A percentile compares a stretch with the other conserved stretches of the same genome.
Evolutionary conservation across 202 grass and related monocot species (phyloP).

Genomic region (Eragrostis tef): DNA sequence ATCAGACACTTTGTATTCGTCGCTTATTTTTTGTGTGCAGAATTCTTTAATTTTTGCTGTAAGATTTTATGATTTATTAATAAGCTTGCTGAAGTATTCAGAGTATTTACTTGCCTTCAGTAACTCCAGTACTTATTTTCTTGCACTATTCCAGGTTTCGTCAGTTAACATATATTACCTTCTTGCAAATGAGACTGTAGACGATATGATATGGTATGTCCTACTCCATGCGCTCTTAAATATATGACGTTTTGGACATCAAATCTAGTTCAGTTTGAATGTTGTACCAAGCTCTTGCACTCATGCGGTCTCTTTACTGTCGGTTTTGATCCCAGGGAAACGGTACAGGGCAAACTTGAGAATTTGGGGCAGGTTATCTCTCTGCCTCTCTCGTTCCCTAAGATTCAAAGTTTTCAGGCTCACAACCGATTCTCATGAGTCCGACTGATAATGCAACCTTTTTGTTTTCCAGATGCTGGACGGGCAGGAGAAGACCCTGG

Average conservation of each 20-base stretch:
- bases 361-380: slow-evolving; percentile 79
- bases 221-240: neutral
- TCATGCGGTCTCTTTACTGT: neutral
- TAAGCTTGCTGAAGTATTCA: neutral
- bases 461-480: slow-evolving; percentile 62
- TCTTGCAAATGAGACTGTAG: slow-evolving; percentile 77
- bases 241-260: too few relatives aligned
- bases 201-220: slow-evolving; percentile 94
- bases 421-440: neutral
- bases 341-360: slow-evolving; percentile 87
- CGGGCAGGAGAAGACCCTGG: slow-evolving; percentile 69
- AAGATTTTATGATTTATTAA: neutral
- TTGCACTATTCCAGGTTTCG: slow-evolving; percentile 51
- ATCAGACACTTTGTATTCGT: neutral
- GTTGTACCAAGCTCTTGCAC: slow-evolving; percentile 26
- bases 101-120: neutral
- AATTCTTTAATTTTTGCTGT: neutral
- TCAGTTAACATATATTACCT: slow-evolving; percentile 96
- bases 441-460: neutral
- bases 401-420: neutral
- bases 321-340: slow-evolving; percentile 64
- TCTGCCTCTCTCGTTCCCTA: neutral
- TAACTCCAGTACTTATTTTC: slow-evolving; percentile 23
- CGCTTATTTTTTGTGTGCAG: neutral
- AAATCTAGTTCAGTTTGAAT: neutral